Evolutionary conservation across 148 eudicot genomes (phyloP), one percentile per base, ranked within the genome.

Genomic region (Spergularia marina): DNA sequence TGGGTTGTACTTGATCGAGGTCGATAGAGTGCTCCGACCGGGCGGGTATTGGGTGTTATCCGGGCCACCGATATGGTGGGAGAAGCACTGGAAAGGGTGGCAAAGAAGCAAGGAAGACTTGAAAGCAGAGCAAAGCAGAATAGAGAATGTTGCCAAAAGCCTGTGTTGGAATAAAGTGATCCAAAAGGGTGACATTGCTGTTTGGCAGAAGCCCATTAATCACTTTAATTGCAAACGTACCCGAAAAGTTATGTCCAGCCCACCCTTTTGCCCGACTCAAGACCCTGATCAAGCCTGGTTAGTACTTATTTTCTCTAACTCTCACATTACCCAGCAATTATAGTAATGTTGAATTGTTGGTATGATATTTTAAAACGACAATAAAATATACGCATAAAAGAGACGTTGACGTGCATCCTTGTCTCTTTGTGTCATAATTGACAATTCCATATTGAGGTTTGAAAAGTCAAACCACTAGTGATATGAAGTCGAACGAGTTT

Each of bases 21-120:
- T 91, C 15, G 97, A 91, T 70, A 74, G 97, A 3, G 83, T 91
- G 57, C 87, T 91, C 13, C 75, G 97, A 36, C 94, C 97, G 0
- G 97, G 97, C 7, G 97, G 97, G 8, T 91, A 85, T 59, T 91
- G 97, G 97, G 82, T 87, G 65, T 81, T 90, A 30, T 90, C 98
- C 10, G 98, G 93, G 11, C 93, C 92, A 0, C 92, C 93, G 0
- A 87, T 87, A 65, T 54, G 62, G 10, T 89, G 96, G 93, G 71
- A 74, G 57, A 87, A 80, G 71, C 61, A 86, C 65, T 87, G 91
- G 90, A 84, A 74, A 72, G 96, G 94, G 58, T 93, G 98, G 98
- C 51, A 86, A 8, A 87, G 96, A 70, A 80, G 87, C 23, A 65
- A 3, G 79, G 86, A 93, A 68, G 98, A 93, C 80, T 78, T 93